phyloP scores from a whole-genome alignment of 2,329 filamentous ascomycete genomes.

The Fusarium sp. region DNA sequence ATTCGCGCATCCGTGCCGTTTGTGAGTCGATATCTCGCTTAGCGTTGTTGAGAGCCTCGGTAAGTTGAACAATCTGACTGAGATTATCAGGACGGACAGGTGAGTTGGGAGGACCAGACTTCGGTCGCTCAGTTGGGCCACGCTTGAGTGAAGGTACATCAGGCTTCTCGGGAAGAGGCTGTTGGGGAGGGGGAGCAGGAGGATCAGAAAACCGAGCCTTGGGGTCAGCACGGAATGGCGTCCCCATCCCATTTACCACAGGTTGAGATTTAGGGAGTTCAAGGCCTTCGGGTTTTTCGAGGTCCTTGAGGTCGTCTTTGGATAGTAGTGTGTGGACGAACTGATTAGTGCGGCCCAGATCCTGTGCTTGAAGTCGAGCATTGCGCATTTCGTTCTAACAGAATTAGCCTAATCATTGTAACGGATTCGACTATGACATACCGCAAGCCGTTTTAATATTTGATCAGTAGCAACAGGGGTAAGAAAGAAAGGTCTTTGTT shows the following conservation, averaged over 20 bases:
- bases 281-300: slow-evolving; percentile 62
- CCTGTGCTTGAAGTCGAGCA: slow-evolving; percentile 87
- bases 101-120: slow-evolving; percentile 65
- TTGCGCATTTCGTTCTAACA: slow-evolving; percentile 88
- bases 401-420: slow-evolving; percentile 35
- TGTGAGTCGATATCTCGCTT: slow-evolving; percentile 91
- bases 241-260: slow-evolving; percentile 63
- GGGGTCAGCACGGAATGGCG: slow-evolving; percentile 75
- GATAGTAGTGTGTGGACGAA: slow-evolving; percentile 83
- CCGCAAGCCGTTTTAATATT: slow-evolving; percentile 76
- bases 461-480: slow-evolving; percentile 93
- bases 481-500: slow-evolving; percentile 86
- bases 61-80: slow-evolving; percentile 84
- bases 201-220: slow-evolving; percentile 92
- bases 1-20: slow-evolving; percentile 79
- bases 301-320: slow-evolving; percentile 73
- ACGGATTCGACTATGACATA: slow-evolving; percentile 36
- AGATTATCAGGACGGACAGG: slow-evolving; percentile 69
- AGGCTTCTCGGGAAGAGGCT: slow-evolving; percentile 93
- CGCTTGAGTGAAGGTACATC: slow-evolving; percentile 82
- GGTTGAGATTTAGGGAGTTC: slow-evolving; percentile 61
- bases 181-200: slow-evolving; percentile 91
- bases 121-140: slow-evolving; percentile 79
- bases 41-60: slow-evolving; percentile 84
- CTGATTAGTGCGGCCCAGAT: slow-evolving; percentile 83